A percentile compares a stretch with the other conserved stretches of the same genome.
Conservation (phyloP, 345 rosid genomes). For the Passiflora organensis region DNA sequence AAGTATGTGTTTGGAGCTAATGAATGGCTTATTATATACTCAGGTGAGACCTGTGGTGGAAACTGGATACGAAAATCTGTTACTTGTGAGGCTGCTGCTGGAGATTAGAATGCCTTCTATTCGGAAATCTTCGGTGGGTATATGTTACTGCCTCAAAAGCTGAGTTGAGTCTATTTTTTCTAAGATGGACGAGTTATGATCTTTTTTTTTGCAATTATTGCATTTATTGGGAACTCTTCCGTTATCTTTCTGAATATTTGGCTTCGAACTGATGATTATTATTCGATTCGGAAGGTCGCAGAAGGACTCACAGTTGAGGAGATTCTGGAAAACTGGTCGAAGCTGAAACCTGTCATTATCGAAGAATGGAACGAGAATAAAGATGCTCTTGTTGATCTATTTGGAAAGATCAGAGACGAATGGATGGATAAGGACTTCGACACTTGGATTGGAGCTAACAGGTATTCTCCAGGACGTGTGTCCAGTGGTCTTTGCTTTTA, state of each 20-base stretch:
- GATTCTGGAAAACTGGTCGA: conserved; percentile 70
- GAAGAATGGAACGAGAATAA: conserved; percentile 78
- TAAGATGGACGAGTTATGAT: conserved; percentile 7
- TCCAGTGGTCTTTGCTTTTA: too few relatives aligned
- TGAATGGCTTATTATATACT: conserved; percentile 14
- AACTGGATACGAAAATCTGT: conserved; percentile 82
- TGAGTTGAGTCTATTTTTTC: conserved; percentile 4
- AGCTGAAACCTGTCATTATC: conserved; percentile 69
- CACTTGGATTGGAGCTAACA: conserved; percentile 93
- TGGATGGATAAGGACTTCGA: conserved; percentile 74
- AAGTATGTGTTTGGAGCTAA: not conserved
- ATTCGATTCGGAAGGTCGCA: conserved; percentile 50
- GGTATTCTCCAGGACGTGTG: too few relatives aligned
- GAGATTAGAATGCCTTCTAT: conserved; percentile 65
- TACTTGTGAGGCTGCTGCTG: conserved; percentile 71
- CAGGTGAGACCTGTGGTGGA: conserved; percentile 96
- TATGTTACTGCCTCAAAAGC: conserved; percentile 5
- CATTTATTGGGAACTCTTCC: not conserved
- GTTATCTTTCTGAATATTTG: not conserved
- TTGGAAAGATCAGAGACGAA: conserved; percentile 85
- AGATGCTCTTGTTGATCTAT: conserved; percentile 61
- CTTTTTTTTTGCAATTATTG: not conserved
- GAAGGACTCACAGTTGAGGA: conserved; percentile 65
- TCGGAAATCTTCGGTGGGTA: conserved; percentile 70
- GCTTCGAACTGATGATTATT: conserved; percentile 14